Conservation (phyloP, 2,329 filamentous ascomycete genomes). For the Aspergillus tamarii region DNA sequence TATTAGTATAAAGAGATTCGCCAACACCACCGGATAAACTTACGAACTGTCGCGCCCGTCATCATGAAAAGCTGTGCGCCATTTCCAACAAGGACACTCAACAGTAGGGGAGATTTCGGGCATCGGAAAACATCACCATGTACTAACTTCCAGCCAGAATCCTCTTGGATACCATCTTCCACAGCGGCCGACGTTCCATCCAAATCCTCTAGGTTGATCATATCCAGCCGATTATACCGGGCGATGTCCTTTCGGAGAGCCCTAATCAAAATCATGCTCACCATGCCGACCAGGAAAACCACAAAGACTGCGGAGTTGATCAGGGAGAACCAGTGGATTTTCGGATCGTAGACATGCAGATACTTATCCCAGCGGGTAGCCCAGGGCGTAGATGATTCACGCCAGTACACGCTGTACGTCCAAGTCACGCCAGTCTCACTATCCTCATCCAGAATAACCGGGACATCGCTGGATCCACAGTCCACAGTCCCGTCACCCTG, state of each 20-base stretch:
- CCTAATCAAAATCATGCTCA: conserved; percentile 86
- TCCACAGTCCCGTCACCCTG: conserved; percentile 59
- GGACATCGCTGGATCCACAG: conserved; percentile 62
- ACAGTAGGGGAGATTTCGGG: conserved; percentile 77
- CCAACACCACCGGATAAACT: conserved; percentile 21
- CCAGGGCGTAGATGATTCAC: conserved; percentile 81
- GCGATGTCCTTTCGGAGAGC: conserved; percentile 94
- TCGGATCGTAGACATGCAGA: conserved; percentile 92
- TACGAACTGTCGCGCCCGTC: conserved; percentile 85
- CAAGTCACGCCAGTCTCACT: conserved; percentile 72
- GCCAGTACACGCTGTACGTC: conserved; percentile 93
- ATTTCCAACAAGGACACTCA: conserved; percentile 88
- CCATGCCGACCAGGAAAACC: conserved; percentile 85
- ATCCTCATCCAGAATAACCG: conserved; percentile 67
- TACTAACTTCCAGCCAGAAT: conserved; percentile 97
- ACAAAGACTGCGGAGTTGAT: conserved; percentile 96
- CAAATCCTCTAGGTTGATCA: conserved; percentile 87
- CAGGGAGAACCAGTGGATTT: conserved; percentile 98
- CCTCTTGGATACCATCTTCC: conserved; percentile 93
- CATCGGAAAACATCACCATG: conserved; percentile 96
- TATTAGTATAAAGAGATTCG: conserved; percentile 14
- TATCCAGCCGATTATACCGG: conserved; percentile 91
- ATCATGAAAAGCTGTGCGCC: conserved; percentile 97
- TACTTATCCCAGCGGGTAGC: conserved; percentile 99
- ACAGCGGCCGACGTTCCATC: conserved; percentile 72